Base-by-base conservation (phyloP, 2,329 filamentous ascomycete species). In the Fusarium austroafricanum region DNA sequence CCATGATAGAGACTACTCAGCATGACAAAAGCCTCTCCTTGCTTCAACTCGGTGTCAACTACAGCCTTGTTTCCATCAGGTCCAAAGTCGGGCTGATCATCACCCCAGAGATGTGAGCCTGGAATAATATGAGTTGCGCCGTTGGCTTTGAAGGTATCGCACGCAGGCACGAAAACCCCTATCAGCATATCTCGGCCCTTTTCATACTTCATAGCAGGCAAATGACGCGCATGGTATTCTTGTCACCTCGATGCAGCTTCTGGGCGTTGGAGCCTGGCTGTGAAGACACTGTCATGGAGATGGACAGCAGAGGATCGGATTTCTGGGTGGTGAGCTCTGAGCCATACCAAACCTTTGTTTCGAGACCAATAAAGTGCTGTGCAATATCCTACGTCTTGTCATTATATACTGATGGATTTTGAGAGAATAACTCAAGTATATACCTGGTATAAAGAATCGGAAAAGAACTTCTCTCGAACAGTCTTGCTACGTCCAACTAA, bases 41-140 rank as follows among this genome's bases (percentile, higher is more conserved):
- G 15, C 15, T 35, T 35, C 17, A 35, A 3, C 17, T 17, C 33
- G 9, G 33, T 15, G 15, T 35, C 33, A n/a, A 35, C 17, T 6
- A 35, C 33, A 78, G 78, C 56, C 1, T 73, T 44, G 7, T 77
- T 72, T 0, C 75, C 77, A 15, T 73, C 66, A 2, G 68, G 51
- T 0, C 76, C 78, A 59, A 80, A 79, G 35, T 77, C 74, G 0
- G 79, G 79, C 53, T 72, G 65, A 7, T 76, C 77, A 42, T 80
- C 78, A 10, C 76, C 78, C 79, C 78, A 80, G 2, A 80, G 70
- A 59, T 80, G 78, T 11, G 75, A 78, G 7, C 78, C 78, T 5
- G 79, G 78, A 4, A 79, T 73, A 23, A 80, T 70, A 26, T 77
- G 65, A 4, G 78, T 80, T 1, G 79, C 77, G 1, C 78, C 77